Conservation (phyloP, 352 stramenopile genomes). For the Phytophthora boehmeriae region DNA sequence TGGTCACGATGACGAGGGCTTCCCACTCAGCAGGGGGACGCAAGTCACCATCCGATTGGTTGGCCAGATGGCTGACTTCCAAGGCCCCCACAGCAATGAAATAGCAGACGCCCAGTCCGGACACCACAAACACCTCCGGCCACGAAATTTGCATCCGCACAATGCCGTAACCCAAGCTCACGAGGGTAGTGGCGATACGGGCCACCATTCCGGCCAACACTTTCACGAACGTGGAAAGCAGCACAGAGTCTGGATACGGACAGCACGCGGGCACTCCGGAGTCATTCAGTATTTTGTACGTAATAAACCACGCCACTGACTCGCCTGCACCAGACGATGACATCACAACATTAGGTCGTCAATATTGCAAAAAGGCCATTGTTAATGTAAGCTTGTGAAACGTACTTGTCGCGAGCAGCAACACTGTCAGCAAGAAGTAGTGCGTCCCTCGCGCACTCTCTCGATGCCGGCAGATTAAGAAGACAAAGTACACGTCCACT, state of each 20-base stretch:
- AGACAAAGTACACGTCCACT: constrained; percentile 70
- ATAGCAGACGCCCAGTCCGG: constrained; percentile 80
- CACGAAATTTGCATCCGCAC: constrained; percentile 74
- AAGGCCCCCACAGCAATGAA: constrained; percentile 78
- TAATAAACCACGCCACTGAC: constrained; percentile 76
- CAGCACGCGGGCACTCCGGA: constrained; percentile 78
- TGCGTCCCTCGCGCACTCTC: constrained; percentile 80
- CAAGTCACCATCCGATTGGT: constrained; percentile 73
- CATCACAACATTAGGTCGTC: background rate
- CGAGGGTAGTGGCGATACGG: constrained; percentile 74
- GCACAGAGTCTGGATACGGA: constrained; percentile 68
- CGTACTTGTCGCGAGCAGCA: constrained; percentile 77
- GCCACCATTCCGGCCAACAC: constrained; percentile 78
- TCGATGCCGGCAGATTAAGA: constrained; percentile 72
- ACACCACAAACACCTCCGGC: constrained; percentile 77
- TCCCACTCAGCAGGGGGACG: constrained; percentile 78
- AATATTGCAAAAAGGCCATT: too few species aligned
- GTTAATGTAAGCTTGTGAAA: background rate
- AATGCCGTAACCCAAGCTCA: constrained; percentile 85
- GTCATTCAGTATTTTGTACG: constrained; percentile 76
- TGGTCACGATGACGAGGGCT: constrained; percentile 76
- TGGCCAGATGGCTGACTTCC: constrained; percentile 81
- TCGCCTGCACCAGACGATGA: constrained; percentile 42
- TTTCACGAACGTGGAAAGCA: constrained; percentile 78
- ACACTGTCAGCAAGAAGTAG: constrained; percentile 79